Base-by-base conservation (phyloP, 208 protist species). In the Trypanosoma cruzi region DNA sequence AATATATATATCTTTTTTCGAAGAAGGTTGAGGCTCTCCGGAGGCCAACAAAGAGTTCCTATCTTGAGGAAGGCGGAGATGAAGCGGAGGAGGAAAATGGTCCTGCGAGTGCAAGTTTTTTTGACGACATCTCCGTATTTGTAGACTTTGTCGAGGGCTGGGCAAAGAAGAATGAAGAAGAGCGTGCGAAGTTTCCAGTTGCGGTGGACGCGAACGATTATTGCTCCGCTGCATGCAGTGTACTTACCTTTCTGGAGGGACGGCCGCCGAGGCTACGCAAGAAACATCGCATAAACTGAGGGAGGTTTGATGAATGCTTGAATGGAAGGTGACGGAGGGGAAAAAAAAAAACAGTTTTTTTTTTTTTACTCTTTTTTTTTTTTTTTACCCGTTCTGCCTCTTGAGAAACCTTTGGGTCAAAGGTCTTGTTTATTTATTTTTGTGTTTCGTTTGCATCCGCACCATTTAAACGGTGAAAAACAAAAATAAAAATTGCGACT, bases 271-370 rank as follows among this genome's bases (percentile, higher is more conserved):
- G 75, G 4, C 56, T 26, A 1, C 75, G 75, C 64, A 91, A 87
- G 60, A 94, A 94, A 66, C 77, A 79, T 54, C 85, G 88, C 32
- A 78, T 85, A 50, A 94, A 94, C 68, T 94, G 65, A 83, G 56
- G 7, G 31, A 20, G 14, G 22, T 0, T n/a, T 34, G 31, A 44
- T 31, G 10, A 68, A 40, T 22, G n/a, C 28, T 54, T 36, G 36
- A 37, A 37, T n/a, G 37, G 53, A 44, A 44, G 34, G 52, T 49
- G 42, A 44, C 18, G 40, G 40, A 13, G 40, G 11, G 40, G 18
- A 13, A 40, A 40, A 40, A 40, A 61, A 42, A 4, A 50, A 8
- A 49, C 37, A 4, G 16, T 20, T 31, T 63, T 28, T 63, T 6
- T 63, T 46, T 44, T 46, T 16, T 8, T 44, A 2, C 16, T 62